Evolutionary conservation across 352 stramenopile genomes (phyloP), one percentile per base, ranked within the genome.

Genomic region (Globisporangium splendens): DNA sequence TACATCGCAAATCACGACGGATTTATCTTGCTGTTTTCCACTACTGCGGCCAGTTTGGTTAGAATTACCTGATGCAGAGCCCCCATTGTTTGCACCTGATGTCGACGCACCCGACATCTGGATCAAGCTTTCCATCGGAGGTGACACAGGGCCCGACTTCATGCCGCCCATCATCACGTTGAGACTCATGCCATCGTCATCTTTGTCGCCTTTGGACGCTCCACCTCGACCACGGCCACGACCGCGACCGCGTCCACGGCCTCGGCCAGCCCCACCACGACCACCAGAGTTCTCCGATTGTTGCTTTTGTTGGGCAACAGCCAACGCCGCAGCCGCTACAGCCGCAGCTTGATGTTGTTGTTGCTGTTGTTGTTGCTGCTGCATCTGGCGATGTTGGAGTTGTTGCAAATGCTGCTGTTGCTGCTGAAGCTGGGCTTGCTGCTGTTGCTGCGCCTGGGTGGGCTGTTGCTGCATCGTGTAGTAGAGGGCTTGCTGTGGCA

Each of bases 401-500:
- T 72, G 62, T 14, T 70, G 69, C 46, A 68, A 59, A 11, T 58
- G 60, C 14, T 63, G 55, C 4, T 70, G 67, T n/a, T 72, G 66
- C 2, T 68, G 63, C n/a, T 72, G 60, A 39, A 60, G 54, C 15
- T 71, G 58, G 13, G 58, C 66, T 44, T 66, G 58, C 22, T 68
- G 58, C 18, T 75, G 67, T 24, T 78, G 64, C 15, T 83, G 73
- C 18, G 64, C 57, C 61, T 84, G 73, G 3, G 54, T 51, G 15
- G n/a, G 59, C 44, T 74, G 69, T 21, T 81, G 77, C 2, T 67
- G 50, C 59, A 79, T 80, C 46, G 65, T 50, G 60, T 88, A 90
- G 38, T 88, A 88, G 18, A 88, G 38, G 15, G 71, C 66, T 46
- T 88, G 80, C 33, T 81, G 72, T 35, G 75, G 73, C 10, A 86